A percentile compares a stretch with the other conserved stretches of the same genome.
phyloP scores from a whole-genome alignment of 768 basidiomycete genomes.

The Mycena metata region DNA sequence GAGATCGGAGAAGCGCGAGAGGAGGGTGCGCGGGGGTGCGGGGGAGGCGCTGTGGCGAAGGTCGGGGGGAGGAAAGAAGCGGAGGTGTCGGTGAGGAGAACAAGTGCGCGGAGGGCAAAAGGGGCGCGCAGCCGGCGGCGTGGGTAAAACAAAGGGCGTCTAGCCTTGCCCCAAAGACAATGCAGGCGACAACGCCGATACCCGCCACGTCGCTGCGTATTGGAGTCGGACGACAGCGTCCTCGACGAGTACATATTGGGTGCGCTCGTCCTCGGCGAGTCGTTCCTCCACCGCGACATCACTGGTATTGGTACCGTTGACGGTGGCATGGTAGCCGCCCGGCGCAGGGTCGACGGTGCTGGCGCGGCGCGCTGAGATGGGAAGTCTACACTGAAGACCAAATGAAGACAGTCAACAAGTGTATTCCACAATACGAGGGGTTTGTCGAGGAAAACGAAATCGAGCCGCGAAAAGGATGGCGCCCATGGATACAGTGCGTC shows the following conservation, averaged over 20 bases:
- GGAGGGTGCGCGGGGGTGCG: constrained; percentile 76
- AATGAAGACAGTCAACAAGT: too few species aligned
- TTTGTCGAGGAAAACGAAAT: too few species aligned
- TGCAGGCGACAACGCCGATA: constrained; percentile 59
- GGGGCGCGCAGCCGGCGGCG: constrained; percentile 45
- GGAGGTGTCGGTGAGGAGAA: constrained; percentile 55
- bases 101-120: constrained; percentile 42
- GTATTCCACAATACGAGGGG: too few species aligned
- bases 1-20: constrained; percentile 70
- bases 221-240: constrained; percentile 60
- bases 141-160: constrained; percentile 24
- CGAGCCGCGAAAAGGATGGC: too few species aligned
- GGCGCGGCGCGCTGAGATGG: constrained; percentile 43
- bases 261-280: constrained; percentile 60
- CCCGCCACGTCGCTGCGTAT: constrained; percentile 78
- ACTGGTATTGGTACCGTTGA: too few species aligned
- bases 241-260: constrained; percentile 61
- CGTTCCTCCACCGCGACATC: too few species aligned
- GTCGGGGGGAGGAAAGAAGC: constrained; percentile 69
- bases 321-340: constrained; percentile 38
- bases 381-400: too few species aligned
- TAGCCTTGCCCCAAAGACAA: too few species aligned
- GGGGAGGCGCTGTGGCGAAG: constrained; percentile 76
- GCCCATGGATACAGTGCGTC: too few species aligned
- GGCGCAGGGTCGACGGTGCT: constrained; percentile 37